Evolutionary conservation across 148 eudicot species (phyloP).

Genomic region (Persicaria maculosa): DNA sequence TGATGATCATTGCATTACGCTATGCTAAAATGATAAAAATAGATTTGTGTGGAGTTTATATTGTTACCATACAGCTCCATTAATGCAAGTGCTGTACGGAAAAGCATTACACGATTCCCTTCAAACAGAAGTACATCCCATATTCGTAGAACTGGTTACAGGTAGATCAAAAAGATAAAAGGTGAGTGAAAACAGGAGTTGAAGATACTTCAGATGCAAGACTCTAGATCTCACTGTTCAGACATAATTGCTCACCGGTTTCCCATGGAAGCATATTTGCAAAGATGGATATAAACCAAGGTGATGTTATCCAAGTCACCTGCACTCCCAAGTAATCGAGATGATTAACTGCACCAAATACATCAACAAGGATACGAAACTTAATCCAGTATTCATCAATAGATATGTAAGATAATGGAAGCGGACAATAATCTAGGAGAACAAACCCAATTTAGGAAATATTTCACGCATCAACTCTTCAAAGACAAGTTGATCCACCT

Average conservation of each 20-base stretch:
- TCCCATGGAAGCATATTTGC: conserved; percentile 97
- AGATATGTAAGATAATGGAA: neutral
- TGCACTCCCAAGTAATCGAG: conserved; percentile 91
- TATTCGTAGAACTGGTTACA: conserved; percentile 69
- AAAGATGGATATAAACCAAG: conserved; percentile 94
- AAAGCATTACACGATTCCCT: conserved; percentile 95
- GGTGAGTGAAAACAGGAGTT: neutral
- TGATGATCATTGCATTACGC: neutral
- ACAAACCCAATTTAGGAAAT: conserved; percentile 81
- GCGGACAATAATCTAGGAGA: conserved; percentile 7
- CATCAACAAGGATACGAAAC: conserved; percentile 18
- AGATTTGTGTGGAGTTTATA: neutral
- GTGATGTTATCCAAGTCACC: conserved; percentile 85
- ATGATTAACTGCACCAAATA: conserved; percentile 71
- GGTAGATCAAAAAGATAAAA: conserved; percentile 8
- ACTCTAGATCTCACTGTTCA: neutral
- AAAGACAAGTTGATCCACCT: conserved; percentile 96
- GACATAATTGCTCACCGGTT: conserved; percentile 52
- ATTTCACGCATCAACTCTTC: conserved; percentile 86
- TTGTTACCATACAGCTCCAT: conserved; percentile 91
- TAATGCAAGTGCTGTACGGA: conserved; percentile 87
- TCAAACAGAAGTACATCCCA: conserved; percentile 95
- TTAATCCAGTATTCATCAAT: neutral
- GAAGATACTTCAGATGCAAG: neutral
- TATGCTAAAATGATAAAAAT: neutral